Evolutionary conservation across 495 filamentous ascomycete species (phyloP).

Genomic region (Xylaria longipes): DNA sequence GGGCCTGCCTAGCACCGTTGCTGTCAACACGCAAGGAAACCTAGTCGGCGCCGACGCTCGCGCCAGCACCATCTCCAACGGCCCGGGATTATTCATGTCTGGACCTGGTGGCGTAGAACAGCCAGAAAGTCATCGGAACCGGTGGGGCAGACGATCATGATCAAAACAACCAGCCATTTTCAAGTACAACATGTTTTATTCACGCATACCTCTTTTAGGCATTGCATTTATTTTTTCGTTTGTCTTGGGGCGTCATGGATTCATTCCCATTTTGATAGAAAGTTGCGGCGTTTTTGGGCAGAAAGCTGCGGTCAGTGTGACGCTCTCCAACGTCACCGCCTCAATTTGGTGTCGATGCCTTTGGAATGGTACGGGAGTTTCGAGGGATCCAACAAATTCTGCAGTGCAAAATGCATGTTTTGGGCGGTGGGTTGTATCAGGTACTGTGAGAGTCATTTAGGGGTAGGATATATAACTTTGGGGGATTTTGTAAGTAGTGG

Average conservation of each 20-base stretch:
- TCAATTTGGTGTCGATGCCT: not conserved
- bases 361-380: slow-evolving; percentile 11
- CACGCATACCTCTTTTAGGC: not conserved
- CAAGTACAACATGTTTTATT: not conserved
- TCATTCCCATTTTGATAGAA: slow-evolving; percentile 16
- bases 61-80: slow-evolving; percentile 34
- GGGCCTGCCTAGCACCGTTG: slow-evolving; percentile 39
- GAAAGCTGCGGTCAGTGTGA: slow-evolving; percentile 2
- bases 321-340: not conserved
- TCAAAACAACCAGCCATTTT: not conserved
- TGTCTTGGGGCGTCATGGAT: slow-evolving; percentile 18
- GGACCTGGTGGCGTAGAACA: slow-evolving; percentile 32
- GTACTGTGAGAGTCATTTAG: not conserved
- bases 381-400: slow-evolving; percentile 10
- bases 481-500: not conserved
- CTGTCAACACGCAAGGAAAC: slow-evolving; percentile 42
- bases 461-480: slow-evolving; percentile 2
- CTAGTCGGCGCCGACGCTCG: slow-evolving; percentile 39
- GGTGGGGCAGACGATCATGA: slow-evolving; percentile 21
- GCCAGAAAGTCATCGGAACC: slow-evolving; percentile 30
- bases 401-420: slow-evolving; percentile 12
- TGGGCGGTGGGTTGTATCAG: not conserved
- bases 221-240: not conserved
- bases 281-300: slow-evolving; percentile 19
- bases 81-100: slow-evolving; percentile 39